These are phyloP conservation scores for Fusarium goolgardi DNA, from an alignment of 2,329 filamentous ascomycete genomes.

Conservation along the genomic window DNA sequence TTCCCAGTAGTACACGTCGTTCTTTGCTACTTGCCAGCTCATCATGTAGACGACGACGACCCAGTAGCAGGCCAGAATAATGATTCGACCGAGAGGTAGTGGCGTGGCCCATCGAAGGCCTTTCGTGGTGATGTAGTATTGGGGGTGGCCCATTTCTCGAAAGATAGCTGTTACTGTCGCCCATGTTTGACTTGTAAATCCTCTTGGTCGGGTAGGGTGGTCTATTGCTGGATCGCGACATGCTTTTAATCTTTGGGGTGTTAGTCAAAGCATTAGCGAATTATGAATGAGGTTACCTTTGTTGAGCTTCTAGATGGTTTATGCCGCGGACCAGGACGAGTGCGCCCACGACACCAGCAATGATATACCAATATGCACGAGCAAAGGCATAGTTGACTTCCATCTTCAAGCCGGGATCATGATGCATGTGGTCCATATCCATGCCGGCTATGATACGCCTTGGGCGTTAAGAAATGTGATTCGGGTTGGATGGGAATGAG, in stretches of 20 bases:
- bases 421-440: constrained; percentile 49
- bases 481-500: background rate
- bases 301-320: constrained; percentile 56
- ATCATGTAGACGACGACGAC: constrained; percentile 69
- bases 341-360: constrained; percentile 61
- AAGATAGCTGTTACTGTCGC: constrained; percentile 68
- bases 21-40: constrained; percentile 59
- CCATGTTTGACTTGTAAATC: constrained; percentile 61
- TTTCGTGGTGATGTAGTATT: constrained; percentile 60
- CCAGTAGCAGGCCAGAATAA: constrained; percentile 68
- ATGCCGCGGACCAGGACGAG: constrained; percentile 56
- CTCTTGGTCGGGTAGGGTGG: constrained; percentile 65
- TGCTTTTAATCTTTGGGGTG: constrained; percentile 57
- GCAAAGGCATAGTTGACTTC: constrained; percentile 64
- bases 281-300: constrained; percentile 51
- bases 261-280: fast-evolving
- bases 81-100: constrained; percentile 66
- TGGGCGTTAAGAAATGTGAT: background rate
- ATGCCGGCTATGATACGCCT: constrained; percentile 43
- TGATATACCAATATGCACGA: constrained; percentile 69
- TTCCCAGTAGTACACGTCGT: constrained; percentile 70
- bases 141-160: constrained; percentile 68
- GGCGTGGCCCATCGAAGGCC: constrained; percentile 68
- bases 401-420: constrained; percentile 52
- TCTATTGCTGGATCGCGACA: constrained; percentile 57